Conservation (phyloP, 2,329 filamentous ascomycete species). For the Colletotrichum sojae region DNA sequence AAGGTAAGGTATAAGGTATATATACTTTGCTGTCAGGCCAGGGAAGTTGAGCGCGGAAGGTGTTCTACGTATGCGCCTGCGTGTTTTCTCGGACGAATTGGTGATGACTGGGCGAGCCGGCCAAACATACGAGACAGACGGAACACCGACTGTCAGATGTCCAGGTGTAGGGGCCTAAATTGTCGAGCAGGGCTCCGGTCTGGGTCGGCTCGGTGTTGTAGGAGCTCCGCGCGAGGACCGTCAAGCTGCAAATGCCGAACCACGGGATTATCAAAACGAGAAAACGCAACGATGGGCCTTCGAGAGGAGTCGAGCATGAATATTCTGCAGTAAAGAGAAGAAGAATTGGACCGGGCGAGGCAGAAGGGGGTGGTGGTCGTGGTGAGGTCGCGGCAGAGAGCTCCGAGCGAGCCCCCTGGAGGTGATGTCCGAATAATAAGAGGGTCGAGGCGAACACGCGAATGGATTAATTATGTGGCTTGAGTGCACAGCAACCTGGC, state of each 20-base stretch:
- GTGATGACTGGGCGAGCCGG: neutral
- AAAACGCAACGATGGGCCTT: neutral
- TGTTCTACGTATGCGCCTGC: neutral
- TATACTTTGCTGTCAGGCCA: neutral
- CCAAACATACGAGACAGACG: conserved; percentile 16
- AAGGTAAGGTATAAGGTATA: neutral
- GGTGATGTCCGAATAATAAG: conserved; percentile 35
- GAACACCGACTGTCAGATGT: conserved; percentile 28
- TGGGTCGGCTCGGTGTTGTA: conserved; percentile 12
- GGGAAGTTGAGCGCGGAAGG: neutral
- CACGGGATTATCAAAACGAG: too few species aligned
- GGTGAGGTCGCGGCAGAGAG: neutral
- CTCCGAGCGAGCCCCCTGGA: conserved; percentile 11
- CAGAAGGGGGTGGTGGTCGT: conserved; percentile 11
- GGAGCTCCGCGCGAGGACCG: neutral
- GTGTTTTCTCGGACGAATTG: neutral
- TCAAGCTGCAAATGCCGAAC: neutral
- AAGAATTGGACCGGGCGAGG: conserved; percentile 7
- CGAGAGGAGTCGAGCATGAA: neutral
- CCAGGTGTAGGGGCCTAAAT: conserved; percentile 8
- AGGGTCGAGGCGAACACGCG: conserved; percentile 33
- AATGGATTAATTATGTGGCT: conserved; percentile 40
- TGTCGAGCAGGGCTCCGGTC: conserved; percentile 15
- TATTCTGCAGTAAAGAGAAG: conserved; percentile 6
- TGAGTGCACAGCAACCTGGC: conserved; percentile 33